Evolutionary conservation across 2,329 filamentous ascomycete genomes (phyloP), one percentile per base, ranked within the genome.

Genomic region (Nemania sp.): DNA sequence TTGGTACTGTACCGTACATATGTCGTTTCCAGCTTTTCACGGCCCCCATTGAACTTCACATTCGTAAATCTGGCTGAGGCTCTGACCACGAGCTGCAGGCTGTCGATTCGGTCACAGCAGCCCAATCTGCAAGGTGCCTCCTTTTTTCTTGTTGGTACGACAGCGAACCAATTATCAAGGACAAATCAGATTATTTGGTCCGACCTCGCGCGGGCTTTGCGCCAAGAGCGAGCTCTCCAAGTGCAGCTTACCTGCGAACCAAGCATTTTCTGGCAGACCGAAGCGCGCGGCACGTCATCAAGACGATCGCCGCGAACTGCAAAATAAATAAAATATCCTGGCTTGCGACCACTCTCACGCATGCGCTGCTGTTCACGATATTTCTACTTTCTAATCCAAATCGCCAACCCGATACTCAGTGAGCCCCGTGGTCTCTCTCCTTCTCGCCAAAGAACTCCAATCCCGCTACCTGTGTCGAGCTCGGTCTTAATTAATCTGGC

Each of bases 91-190:
- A 22, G 15, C 26, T 14, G n/a, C 17, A 15, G 40, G 30, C 49
- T 49, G 36, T 54, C 28, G 44, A 48, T 40, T 42, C 24, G 17
- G 34, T 26, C 9, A 34, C 19, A 37, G 43, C 41, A 42, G 19
- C 50, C 30, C 19, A 43, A 49, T 42, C 46, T 56, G 56, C 49
- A 45, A 51, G 53, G n/a, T 20, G 23, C 15, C 22, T 19, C 8
- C 9, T 26, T 9, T 26, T 41, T 31, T 23, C 39, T 33, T 26
- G 45, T 41, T 54, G 47, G 54, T 47, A 54, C 37, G 39, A 19
- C 49, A 22, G 37, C n/a, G 28, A 46, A 23, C 56, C 53, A 57
- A 57, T 56, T 31, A 50, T 39, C 7, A 23, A 41, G 43, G 15
- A 22, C 24, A 15, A 44, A 26, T 26, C 11, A 43, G 45, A 26